Conservation (phyloP, 2,329 filamentous ascomycete genomes). For the Teratosphaeria gauchensis region DNA sequence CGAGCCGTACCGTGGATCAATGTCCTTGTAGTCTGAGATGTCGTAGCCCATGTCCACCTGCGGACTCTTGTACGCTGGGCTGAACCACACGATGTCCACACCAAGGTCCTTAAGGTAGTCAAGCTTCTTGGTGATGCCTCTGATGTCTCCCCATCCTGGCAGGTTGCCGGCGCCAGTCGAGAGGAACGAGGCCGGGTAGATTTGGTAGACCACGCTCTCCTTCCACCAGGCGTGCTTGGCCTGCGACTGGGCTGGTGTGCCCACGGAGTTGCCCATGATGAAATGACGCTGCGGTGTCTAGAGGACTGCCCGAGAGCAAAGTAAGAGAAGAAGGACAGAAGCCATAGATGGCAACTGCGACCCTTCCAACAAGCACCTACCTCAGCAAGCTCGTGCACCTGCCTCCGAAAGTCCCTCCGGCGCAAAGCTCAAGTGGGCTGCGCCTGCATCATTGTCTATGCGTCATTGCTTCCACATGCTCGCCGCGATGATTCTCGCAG, state of each 20-base stretch:
- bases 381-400: not conserved
- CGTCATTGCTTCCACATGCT: not conserved
- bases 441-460: not conserved
- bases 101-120: slow-evolving; percentile 56
- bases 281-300: not conserved
- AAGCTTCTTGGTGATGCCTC: slow-evolving; percentile 54
- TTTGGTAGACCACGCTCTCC: slow-evolving; percentile 35
- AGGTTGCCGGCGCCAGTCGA: slow-evolving; percentile 44
- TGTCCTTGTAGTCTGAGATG: slow-evolving; percentile 37
- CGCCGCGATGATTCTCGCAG: not conserved
- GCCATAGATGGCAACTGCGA: not conserved
- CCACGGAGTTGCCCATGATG: not conserved
- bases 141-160: slow-evolving; percentile 54
- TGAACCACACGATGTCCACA: slow-evolving; percentile 57
- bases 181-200: slow-evolving; percentile 51
- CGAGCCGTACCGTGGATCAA: slow-evolving; percentile 39
- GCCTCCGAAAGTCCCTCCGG: not conserved
- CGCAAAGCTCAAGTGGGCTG: not conserved
- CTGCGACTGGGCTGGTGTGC: not conserved
- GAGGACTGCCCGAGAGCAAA: too few relatives aligned
- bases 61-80: slow-evolving; percentile 47
- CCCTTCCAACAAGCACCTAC: not conserved
- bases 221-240: slow-evolving; percentile 27
- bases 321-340: not conserved
- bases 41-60: slow-evolving; percentile 48